Evolutionary conservation across 23 red algal species (phyloP).

Genomic region (Gracilariopsis chorda): DNA sequence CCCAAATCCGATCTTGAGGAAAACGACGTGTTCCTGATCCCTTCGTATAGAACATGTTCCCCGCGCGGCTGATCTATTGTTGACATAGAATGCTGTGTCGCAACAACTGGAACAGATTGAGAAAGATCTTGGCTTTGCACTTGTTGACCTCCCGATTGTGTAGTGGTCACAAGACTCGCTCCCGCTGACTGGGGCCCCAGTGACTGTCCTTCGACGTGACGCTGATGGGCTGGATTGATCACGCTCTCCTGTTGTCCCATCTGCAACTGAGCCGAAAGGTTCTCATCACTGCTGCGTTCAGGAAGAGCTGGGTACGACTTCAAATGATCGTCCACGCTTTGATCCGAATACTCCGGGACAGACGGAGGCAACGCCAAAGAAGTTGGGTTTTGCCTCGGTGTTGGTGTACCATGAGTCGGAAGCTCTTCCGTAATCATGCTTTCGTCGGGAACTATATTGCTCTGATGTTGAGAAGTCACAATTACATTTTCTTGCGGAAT

Average conservation of each 20-base stretch:
- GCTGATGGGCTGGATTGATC: background rate
- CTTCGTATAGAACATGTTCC: background rate
- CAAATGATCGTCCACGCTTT: background rate
- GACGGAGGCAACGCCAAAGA: slow-evolving; percentile 1
- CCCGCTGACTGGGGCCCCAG: background rate
- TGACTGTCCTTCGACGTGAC: background rate
- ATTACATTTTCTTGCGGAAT: background rate
- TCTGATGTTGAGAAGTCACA: background rate
- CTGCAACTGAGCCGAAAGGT: background rate
- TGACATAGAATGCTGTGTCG: background rate
- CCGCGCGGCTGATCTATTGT: background rate
- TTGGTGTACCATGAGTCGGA: background rate
- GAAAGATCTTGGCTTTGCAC: background rate
- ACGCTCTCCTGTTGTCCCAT: background rate
- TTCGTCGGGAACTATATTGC: background rate
- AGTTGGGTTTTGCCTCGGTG: background rate
- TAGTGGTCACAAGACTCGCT: too few relatives aligned
- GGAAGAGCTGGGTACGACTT: background rate
- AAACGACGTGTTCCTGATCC: background rate
- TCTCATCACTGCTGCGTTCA: background rate
- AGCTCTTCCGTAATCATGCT: background rate
- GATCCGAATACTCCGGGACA: background rate
- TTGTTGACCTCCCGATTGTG: background rate
- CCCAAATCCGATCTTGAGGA: background rate
- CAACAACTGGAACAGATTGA: background rate